These are phyloP conservation scores for Colletotrichum ledebouriae DNA, from an alignment of 2,329 filamentous ascomycete genomes.

Conservation along the genomic window DNA sequence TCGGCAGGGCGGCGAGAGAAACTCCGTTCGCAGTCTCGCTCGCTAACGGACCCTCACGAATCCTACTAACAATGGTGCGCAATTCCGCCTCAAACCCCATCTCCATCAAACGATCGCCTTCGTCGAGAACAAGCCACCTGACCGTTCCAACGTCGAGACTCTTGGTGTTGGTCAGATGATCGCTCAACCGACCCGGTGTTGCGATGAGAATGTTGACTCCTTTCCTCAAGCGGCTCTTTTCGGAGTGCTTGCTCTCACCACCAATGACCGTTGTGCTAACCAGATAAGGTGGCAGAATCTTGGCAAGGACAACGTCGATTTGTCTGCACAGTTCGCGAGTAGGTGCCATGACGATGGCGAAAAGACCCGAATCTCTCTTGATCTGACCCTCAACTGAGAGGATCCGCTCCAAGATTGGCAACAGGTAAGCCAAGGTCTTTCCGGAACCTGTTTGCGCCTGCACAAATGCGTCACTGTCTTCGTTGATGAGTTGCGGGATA, in stretches of 20 bases:
- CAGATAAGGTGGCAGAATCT: slow-evolving; percentile 90
- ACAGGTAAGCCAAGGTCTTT: slow-evolving; percentile 95
- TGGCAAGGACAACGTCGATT: slow-evolving; percentile 88
- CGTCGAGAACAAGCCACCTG: slow-evolving; percentile 93
- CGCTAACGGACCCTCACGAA: slow-evolving; percentile 74
- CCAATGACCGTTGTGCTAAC: slow-evolving; percentile 87
- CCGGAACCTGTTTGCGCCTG: slow-evolving; percentile 98
- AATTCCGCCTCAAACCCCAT: slow-evolving; percentile 96
- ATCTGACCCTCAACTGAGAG: slow-evolving; percentile 80
- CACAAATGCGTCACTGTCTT: slow-evolving; percentile 91
- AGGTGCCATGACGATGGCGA: slow-evolving; percentile 93
- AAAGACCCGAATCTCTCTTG: slow-evolving; percentile 88
- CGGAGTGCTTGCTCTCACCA: slow-evolving; percentile 79
- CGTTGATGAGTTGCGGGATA: slow-evolving; percentile 82
- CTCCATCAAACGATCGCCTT: slow-evolving; percentile 98
- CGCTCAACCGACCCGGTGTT: slow-evolving; percentile 89
- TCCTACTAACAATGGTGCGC: slow-evolving; percentile 84
- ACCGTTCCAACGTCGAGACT: slow-evolving; percentile 89
- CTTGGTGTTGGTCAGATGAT: slow-evolving; percentile 94
- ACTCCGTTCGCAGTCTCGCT: slow-evolving; percentile 71
- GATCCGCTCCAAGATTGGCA: slow-evolving; percentile 92
- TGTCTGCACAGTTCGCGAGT: slow-evolving; percentile 96
- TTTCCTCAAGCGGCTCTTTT: slow-evolving; percentile 94
- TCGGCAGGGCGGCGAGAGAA: slow-evolving; percentile 74
- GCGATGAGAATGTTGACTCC: slow-evolving; percentile 96